phyloP scores from a whole-genome alignment of 2,329 filamentous ascomycete genomes.

The Fonsecaea pedrosoi region DNA sequence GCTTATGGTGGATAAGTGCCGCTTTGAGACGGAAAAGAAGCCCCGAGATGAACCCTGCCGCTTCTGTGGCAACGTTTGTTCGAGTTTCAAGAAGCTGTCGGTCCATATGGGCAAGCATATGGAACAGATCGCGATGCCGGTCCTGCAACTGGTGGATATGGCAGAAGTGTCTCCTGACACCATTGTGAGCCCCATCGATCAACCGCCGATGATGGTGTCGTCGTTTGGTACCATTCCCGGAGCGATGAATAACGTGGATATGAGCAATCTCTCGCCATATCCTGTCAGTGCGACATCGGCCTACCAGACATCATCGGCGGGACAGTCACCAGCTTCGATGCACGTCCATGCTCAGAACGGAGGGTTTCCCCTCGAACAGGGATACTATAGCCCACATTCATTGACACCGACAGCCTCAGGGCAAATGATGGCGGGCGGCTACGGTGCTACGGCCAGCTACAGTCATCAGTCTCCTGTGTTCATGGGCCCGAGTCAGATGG shows the following conservation, averaged over 20 bases:
- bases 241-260: slow-evolving; percentile 36
- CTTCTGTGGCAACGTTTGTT: slow-evolving; percentile 82
- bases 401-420: slow-evolving; percentile 21
- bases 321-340: slow-evolving; percentile 37
- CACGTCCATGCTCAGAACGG: slow-evolving; percentile 24
- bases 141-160: slow-evolving; percentile 63
- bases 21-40: slow-evolving; percentile 68
- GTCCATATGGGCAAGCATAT: slow-evolving; percentile 95
- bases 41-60: slow-evolving; percentile 81
- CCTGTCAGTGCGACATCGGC: slow-evolving; percentile 40
- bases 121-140: slow-evolving; percentile 86
- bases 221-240: slow-evolving; percentile 36
- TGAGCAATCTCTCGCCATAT: slow-evolving; percentile 43
- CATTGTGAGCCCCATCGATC: slow-evolving; percentile 71
- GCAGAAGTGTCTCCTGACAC: slow-evolving; percentile 59
- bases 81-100: slow-evolving; percentile 89
- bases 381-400: slow-evolving; percentile 30
- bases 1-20: slow-evolving; percentile 79
- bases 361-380: slow-evolving; percentile 20
- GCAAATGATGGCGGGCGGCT: slow-evolving; percentile 14
- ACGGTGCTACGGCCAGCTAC: slow-evolving; percentile 13
- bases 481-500: slow-evolving; percentile 13
- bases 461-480: slow-evolving; percentile 20
- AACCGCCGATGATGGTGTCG: slow-evolving; percentile 52
- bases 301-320: slow-evolving; percentile 39